Conservation (phyloP, 2,329 filamentous ascomycete genomes). For the Lithohypha guttulata region DNA sequence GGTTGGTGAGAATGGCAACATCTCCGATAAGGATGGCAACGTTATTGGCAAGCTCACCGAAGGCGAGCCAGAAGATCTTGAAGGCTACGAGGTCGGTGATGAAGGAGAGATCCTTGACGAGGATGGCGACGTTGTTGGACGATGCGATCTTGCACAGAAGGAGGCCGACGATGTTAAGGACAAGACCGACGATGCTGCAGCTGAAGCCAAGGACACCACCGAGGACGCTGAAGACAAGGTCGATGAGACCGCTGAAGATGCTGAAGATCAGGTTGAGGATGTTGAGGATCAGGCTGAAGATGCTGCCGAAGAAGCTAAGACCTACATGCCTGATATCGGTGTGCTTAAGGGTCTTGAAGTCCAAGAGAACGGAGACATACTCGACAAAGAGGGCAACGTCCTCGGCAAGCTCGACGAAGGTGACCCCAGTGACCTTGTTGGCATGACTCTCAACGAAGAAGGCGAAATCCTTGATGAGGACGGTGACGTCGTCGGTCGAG, state of each 20-base stretch:
- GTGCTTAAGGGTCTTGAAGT: conserved; percentile 33
- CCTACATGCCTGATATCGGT: conserved; percentile 26
- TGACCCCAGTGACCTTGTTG: conserved; percentile 31
- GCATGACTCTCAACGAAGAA: conserved; percentile 31
- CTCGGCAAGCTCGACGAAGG: conserved; percentile 33
- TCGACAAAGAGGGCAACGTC: conserved; percentile 33
- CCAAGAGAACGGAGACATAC: conserved; percentile 43
- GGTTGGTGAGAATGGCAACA: conserved; percentile 29
- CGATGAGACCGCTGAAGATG: conserved; percentile 26
- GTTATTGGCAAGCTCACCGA: conserved; percentile 31
- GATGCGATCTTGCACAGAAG: conserved; percentile 25
- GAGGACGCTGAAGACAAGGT: conserved; percentile 22
- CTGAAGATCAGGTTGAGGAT: conserved; percentile 22
- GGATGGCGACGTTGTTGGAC: conserved; percentile 28
- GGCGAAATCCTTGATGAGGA: conserved; percentile 33
- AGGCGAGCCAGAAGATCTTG: conserved; percentile 32
- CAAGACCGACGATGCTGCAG: conserved; percentile 21
- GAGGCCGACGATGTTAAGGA: conserved; percentile 21
- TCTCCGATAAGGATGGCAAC: conserved; percentile 28
- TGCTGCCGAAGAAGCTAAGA: conserved; percentile 22
- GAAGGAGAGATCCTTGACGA: conserved; percentile 25
- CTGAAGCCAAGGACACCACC: conserved; percentile 17
- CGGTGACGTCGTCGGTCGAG: conserved; percentile 29
- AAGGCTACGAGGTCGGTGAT: conserved; percentile 32
- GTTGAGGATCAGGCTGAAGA: conserved; percentile 15